These are phyloP conservation scores for Exophiala spinifera DNA, from an alignment of 2,329 filamentous ascomycete species.

Conservation along the genomic window DNA sequence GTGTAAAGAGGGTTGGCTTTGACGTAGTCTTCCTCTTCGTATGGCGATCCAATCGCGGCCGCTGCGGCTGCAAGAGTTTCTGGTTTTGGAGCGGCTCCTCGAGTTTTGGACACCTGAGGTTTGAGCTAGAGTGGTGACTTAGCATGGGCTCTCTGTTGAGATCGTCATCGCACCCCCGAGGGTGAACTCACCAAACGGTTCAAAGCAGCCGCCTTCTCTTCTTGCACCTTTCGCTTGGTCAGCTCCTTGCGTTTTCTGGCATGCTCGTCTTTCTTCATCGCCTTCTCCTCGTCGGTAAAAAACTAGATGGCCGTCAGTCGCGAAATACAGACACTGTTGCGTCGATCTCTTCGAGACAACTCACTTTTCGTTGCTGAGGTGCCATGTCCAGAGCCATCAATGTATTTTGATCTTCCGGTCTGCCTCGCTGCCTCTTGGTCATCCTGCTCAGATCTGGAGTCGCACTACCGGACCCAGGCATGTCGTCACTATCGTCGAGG, in stretches of 20 bases:
- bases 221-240: conserved; percentile 73
- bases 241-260: conserved; percentile 69
- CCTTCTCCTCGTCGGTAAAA: conserved; percentile 69
- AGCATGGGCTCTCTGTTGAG: too few species aligned
- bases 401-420: conserved; percentile 52
- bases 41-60: conserved; percentile 34
- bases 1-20: conserved; percentile 45
- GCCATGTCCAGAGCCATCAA: conserved; percentile 56
- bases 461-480: conserved; percentile 48
- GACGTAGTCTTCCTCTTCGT: conserved; percentile 36
- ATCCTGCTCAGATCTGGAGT: conserved; percentile 64
- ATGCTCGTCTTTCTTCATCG: conserved; percentile 71
- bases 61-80: conserved; percentile 42
- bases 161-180: too few species aligned
- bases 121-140: conserved; percentile 43
- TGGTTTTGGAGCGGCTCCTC: conserved; percentile 47
- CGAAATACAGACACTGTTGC: conserved; percentile 48
- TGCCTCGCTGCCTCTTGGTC: conserved; percentile 65
- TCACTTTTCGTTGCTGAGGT: conserved; percentile 28
- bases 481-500: conserved; percentile 43
- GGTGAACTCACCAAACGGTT: conserved; percentile 29
- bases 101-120: conserved; percentile 62
- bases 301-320: conserved; percentile 67
- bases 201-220: conserved; percentile 61
- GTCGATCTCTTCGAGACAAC: not conserved